Evolutionary conservation across 2,329 filamentous ascomycete genomes (phyloP).

Genomic region (Nemania sp.): DNA sequence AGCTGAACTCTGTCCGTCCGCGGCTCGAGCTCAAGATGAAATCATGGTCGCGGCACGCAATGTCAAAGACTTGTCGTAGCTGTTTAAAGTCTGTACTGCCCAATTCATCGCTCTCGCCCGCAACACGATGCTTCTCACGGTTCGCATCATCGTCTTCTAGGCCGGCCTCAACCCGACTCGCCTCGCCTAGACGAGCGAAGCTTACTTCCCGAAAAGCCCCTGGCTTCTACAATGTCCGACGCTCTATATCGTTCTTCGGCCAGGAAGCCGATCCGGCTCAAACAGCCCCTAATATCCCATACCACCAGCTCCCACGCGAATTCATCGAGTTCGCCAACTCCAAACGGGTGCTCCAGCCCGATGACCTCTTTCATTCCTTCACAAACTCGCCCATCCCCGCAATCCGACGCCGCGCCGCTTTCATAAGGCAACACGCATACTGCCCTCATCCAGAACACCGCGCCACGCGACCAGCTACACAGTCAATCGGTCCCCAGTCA

Average conservation of each 20-base stretch:
- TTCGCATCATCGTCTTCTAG: slow-evolving; percentile 18
- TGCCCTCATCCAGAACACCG: slow-evolving; percentile 90
- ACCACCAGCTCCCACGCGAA: slow-evolving; percentile 26
- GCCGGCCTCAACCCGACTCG: slow-evolving; percentile 14
- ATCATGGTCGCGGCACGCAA: slow-evolving; percentile 33
- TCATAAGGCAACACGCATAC: slow-evolving; percentile 90
- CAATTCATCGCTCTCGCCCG: slow-evolving; percentile 23
- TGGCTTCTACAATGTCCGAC: slow-evolving; percentile 15
- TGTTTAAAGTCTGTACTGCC: slow-evolving; percentile 32
- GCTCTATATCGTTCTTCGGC: slow-evolving; percentile 37
- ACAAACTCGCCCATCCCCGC: slow-evolving; percentile 84
- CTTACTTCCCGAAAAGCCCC: slow-evolving; percentile 3
- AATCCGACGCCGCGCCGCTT: slow-evolving; percentile 84
- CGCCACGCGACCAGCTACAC: slow-evolving; percentile 69
- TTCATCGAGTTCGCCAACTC: slow-evolving; percentile 18
- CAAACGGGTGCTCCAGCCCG: slow-evolving; percentile 57
- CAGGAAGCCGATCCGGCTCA: slow-evolving; percentile 29
- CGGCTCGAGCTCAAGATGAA: slow-evolving; percentile 32
- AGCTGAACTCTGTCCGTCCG: no score
- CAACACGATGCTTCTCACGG: slow-evolving; percentile 32
- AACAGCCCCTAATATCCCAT: slow-evolving; percentile 21
- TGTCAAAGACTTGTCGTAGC: slow-evolving; percentile 36
- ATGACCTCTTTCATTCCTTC: slow-evolving; percentile 93
- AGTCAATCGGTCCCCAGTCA: slow-evolving; percentile 64
- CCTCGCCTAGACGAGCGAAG: slow-evolving; percentile 21